Conservation (phyloP, 176 grass and related monocot genomes). For the Chloris gayana region DNA sequence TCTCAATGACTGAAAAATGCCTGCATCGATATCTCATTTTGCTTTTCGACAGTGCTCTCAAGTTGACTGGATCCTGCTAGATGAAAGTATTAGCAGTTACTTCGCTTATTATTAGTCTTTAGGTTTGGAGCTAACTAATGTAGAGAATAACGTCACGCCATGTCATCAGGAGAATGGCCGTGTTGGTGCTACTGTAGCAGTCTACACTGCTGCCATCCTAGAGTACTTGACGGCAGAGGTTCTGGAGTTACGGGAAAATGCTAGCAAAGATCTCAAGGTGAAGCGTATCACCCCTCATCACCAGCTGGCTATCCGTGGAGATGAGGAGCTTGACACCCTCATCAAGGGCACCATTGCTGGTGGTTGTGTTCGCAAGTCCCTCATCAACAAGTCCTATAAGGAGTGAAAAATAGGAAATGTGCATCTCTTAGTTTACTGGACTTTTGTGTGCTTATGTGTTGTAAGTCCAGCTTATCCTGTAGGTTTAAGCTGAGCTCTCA, state of each 20-base stretch:
- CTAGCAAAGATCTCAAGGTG: conserved; percentile 77
- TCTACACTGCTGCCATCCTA: conserved; percentile 69
- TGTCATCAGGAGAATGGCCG: no score
- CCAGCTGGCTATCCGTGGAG: no score
- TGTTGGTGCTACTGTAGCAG: conserved; percentile 67
- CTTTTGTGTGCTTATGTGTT: neutral
- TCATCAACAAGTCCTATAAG: conserved; percentile 78
- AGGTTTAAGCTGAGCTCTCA: conserved; percentile 1
- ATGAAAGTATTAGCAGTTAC: no score
- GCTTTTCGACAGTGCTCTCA: no score
- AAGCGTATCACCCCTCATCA: conserved; percentile 78
- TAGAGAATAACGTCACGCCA: no score
- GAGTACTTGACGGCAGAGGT: conserved; percentile 69
- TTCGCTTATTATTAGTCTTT: no score
- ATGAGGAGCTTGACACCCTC: no score
- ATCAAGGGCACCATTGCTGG: conserved; percentile 81
- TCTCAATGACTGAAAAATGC: no score
- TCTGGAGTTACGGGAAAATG: conserved; percentile 65
- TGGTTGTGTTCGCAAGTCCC: conserved; percentile 72
- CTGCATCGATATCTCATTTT: no score
- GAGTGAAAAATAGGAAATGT: conserved; percentile 55
- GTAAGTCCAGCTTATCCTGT: conserved; percentile 25
- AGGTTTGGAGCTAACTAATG: no score
- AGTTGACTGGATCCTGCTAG: no score
- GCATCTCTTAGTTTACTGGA: conserved; percentile 43